phyloP scores from a whole-genome alignment of 768 basidiomycete species.

The Amanita brunnescens region DNA sequence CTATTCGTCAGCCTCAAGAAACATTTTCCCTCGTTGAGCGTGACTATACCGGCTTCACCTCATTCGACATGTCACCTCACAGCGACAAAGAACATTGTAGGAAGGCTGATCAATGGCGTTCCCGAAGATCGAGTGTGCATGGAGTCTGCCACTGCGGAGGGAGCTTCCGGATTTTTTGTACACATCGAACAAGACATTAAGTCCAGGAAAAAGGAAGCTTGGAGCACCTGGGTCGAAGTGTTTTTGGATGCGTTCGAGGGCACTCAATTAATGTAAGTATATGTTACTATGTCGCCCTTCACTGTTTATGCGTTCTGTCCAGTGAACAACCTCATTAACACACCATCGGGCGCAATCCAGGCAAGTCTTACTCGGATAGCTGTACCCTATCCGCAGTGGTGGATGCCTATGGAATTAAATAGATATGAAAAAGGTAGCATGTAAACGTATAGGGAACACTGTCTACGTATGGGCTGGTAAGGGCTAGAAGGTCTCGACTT shows the following conservation, averaged over 20 bases:
- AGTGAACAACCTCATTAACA: too few species aligned
- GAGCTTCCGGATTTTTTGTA: conserved; percentile 12
- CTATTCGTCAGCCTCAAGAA: conserved; percentile 29
- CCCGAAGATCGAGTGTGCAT: conserved; percentile 21
- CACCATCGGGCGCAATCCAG: too few species aligned
- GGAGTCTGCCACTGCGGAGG: conserved; percentile 14
- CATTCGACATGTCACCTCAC: conserved; percentile 34
- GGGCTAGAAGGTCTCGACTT: too few species aligned
- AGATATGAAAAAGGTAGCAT: too few species aligned
- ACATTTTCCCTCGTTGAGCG: conserved; percentile 27
- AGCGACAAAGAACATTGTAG: conserved; percentile 38
- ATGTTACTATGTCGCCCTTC: too few species aligned
- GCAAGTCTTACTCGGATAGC: too few species aligned
- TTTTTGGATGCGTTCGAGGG: background rate
- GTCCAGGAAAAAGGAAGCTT: background rate
- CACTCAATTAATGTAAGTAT: too few species aligned
- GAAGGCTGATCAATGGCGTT: conserved; percentile 34
- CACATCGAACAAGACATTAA: conserved; percentile 3
- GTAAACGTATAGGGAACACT: too few species aligned
- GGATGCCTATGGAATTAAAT: too few species aligned
- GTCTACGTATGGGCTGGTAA: too few species aligned
- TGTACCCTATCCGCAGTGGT: too few species aligned
- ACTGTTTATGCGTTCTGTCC: too few species aligned
- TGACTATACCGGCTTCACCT: conserved; percentile 15
- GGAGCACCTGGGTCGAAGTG: background rate